Conservation (phyloP, 805 yeast species). For the Starmerella stigmatis region DNA sequence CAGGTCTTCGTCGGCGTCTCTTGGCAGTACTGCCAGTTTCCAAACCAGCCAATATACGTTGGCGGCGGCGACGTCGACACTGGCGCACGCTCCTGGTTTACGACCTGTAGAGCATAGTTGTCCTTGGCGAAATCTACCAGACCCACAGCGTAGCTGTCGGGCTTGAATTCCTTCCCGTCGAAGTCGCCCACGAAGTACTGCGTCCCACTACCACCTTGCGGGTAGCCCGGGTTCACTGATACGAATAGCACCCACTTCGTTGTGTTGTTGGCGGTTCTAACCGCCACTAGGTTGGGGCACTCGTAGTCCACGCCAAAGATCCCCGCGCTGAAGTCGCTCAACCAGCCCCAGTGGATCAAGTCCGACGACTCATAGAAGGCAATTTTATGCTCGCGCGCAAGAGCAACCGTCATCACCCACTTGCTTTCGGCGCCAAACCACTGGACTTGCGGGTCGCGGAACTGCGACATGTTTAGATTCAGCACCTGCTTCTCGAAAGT, state of each 20-base stretch:
- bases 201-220: conserved; percentile 34
- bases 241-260: conserved; percentile 34
- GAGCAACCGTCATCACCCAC: conserved; percentile 21
- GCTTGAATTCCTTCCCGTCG: conserved; percentile 33
- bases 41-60: conserved; percentile 36
- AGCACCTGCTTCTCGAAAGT: conserved; percentile 31
- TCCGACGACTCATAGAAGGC: conserved; percentile 20
- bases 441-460: conserved; percentile 23
- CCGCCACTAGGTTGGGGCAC: conserved; percentile 34
- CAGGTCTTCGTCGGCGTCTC: conserved; percentile 33
- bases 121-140: conserved; percentile 34
- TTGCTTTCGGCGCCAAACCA: conserved; percentile 14
- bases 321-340: conserved; percentile 16
- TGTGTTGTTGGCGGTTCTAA: conserved; percentile 26
- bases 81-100: conserved; percentile 20
- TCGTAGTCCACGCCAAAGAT: conserved; percentile 35
- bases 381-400: conserved; percentile 19
- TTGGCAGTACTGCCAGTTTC: conserved; percentile 36
- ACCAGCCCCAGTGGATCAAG: conserved; percentile 12
- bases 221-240: conserved; percentile 38
- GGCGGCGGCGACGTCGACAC: neutral
- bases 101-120: conserved; percentile 35
- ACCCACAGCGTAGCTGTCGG: conserved; percentile 27
- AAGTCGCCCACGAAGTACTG: conserved; percentile 37
- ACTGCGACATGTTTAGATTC: conserved; percentile 22